Conservation (phyloP, 129 eudicot species). For the Silybum marianum region DNA sequence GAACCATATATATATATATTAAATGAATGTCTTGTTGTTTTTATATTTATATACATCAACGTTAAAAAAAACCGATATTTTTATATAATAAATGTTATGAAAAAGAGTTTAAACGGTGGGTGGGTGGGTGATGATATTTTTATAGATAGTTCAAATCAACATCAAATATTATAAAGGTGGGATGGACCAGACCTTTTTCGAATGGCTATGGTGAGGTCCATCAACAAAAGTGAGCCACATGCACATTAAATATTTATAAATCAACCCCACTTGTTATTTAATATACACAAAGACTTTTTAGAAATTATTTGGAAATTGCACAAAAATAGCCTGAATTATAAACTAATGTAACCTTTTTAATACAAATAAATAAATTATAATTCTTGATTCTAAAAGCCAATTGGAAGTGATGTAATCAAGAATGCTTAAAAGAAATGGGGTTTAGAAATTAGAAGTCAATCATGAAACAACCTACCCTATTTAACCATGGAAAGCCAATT, state of each 20-base stretch:
- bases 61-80: too few species aligned
- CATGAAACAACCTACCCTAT: not conserved
- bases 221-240: slow-evolving; percentile 12
- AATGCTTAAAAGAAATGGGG: not conserved
- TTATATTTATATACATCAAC: too few species aligned
- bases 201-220: slow-evolving; percentile 8
- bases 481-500: not conserved
- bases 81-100: too few species aligned
- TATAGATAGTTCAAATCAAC: not conserved
- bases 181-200: slow-evolving; percentile 20
- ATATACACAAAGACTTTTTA: not conserved
- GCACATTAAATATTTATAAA: slow-evolving; percentile 4
- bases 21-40: too few species aligned
- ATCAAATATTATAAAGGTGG: not conserved
- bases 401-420: not conserved
- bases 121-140: not conserved
- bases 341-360: not conserved
- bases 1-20: too few species aligned
- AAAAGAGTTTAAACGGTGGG: not conserved
- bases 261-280: slow-evolving; percentile 19
- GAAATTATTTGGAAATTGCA: not conserved
- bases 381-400: not conserved
- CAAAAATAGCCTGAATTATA: not conserved
- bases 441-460: not conserved
- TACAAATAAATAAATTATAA: not conserved